Percentiles rank a stretch among this genome's conserved stretches.
Conservation (phyloP, 2,329 filamentous ascomycete species). For the Neonectria coccinea region DNA sequence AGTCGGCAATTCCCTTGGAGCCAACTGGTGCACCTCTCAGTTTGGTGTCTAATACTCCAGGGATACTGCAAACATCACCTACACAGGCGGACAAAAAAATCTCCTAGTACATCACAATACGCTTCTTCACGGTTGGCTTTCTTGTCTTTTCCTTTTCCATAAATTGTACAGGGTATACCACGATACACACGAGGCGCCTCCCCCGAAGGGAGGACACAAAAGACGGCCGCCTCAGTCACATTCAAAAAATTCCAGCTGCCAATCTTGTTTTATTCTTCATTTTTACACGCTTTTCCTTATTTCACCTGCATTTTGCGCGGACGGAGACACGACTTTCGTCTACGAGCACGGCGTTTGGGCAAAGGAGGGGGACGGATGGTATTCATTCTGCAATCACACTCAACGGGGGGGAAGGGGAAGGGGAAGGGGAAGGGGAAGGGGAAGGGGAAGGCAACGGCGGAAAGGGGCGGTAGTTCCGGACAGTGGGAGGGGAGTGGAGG, state of each 20-base stretch:
- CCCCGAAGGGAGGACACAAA: constrained; percentile 30
- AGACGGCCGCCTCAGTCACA: constrained; percentile 31
- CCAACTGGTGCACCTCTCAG: constrained; percentile 27
- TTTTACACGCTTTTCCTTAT: constrained; percentile 30
- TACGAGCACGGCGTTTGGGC: constrained; percentile 51
- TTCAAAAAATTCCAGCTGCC: constrained; percentile 35
- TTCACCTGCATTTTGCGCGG: constrained; percentile 41
- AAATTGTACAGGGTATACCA: constrained; percentile 48
- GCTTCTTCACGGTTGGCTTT: constrained; percentile 30
- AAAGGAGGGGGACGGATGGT: constrained; percentile 36
- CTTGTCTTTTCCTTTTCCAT: constrained; percentile 35
- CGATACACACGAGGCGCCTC: constrained; percentile 43
- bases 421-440: constrained; percentile 12
- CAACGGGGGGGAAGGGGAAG: constrained; percentile 21
- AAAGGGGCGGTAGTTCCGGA: constrained; percentile 34
- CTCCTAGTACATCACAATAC: constrained; percentile 17
- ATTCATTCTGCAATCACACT: constrained; percentile 28
- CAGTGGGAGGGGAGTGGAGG: constrained; percentile 21
- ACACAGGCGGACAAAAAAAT: constrained; percentile 27
- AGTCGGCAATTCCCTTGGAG: constrained; percentile 12
- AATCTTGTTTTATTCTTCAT: constrained; percentile 34
- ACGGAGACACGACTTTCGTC: constrained; percentile 35
- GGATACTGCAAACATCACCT: constrained; percentile 15
- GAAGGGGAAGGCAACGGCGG: constrained; percentile 32
- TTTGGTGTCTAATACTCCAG: constrained; percentile 31